These are phyloP conservation scores for Leccinum olivaceopallidum DNA, from an alignment of 768 basidiomycete genomes.

Conservation along the genomic window DNA sequence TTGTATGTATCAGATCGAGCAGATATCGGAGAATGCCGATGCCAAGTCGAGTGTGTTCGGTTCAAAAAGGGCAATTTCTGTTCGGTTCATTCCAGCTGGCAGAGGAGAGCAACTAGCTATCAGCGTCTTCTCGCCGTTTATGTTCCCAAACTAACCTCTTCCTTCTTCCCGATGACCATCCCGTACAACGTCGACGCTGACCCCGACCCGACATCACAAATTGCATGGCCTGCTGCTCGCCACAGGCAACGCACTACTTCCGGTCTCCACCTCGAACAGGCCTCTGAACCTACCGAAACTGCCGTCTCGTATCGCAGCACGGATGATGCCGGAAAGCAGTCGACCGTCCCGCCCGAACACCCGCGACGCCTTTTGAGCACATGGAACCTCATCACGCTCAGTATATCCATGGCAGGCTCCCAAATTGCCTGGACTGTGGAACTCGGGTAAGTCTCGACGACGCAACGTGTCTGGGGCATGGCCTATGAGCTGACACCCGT, in stretches of 20 bases:
- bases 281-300: conserved; percentile 21
- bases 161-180: conserved; percentile 51
- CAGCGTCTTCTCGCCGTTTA: conserved; percentile 1
- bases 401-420: conserved; percentile 91
- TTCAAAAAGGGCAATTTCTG: conserved; percentile 18
- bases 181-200: conserved; percentile 52
- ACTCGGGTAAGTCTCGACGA: conserved; percentile 63
- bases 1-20: not conserved
- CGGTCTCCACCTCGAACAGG: conserved; percentile 24
- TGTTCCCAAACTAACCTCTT: conserved; percentile 8
- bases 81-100: not conserved
- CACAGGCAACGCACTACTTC: conserved; percentile 33
- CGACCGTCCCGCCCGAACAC: conserved; percentile 21
- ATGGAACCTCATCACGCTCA: conserved; percentile 80
- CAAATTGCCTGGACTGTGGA: conserved; percentile 97
- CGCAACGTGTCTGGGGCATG: conserved; percentile 4
- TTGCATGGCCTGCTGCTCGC: conserved; percentile 66
- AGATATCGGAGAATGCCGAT: conserved; percentile 29
- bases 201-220: conserved; percentile 79
- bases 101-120: not conserved
- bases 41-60: conserved; percentile 2
- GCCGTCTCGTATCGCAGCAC: conserved; percentile 34
- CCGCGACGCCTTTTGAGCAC: conserved; percentile 37
- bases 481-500: conserved; percentile 1
- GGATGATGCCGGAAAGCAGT: conserved; percentile 30